Percentiles rank a stretch among this genome's conserved stretches.
phyloP scores from a whole-genome alignment of 768 basidiomycete species.

The Rhodotorula diobovata region DNA sequence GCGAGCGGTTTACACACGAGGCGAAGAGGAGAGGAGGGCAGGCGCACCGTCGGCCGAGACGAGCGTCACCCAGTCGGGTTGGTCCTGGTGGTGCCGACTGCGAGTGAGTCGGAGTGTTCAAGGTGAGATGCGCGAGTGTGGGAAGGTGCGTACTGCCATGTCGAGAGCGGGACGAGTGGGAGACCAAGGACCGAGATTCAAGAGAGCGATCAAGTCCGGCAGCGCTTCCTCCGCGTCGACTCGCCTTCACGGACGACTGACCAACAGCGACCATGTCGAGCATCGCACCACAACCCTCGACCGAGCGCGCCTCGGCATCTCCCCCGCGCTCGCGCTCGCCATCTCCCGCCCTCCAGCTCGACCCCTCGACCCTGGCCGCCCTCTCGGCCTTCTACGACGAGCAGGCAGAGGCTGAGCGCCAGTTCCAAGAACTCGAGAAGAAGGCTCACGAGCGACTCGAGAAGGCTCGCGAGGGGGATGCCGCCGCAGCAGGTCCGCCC shows the following conservation, averaged over 20 bases:
- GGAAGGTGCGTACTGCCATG: background rate
- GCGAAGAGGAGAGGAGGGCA: background rate
- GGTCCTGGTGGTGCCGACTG: background rate
- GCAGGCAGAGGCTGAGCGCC: constrained; percentile 30
- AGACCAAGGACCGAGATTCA: background rate
- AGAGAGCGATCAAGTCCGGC: background rate
- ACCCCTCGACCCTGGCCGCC: constrained; percentile 40
- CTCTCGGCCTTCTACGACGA: constrained; percentile 37
- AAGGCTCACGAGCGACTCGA: constrained; percentile 11
- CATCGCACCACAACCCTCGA: background rate
- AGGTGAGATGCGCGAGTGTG: background rate
- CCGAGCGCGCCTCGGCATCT: background rate
- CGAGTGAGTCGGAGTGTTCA: background rate
- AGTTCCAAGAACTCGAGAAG: constrained; percentile 35
- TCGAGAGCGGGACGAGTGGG: background rate
- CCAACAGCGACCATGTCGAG: too few relatives aligned
- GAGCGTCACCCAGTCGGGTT: constrained; percentile 29
- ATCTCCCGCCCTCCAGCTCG: constrained; percentile 33
- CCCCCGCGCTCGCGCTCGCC: background rate
- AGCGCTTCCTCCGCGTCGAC: too few relatives aligned
- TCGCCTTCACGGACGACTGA: too few relatives aligned
- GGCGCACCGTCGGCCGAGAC: constrained; percentile 29
- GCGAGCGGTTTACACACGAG: background rate
- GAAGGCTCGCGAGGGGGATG: constrained; percentile 7
- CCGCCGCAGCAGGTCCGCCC: background rate